Evolutionary conservation across 176 grass and related monocot genomes (phyloP), one percentile per base, ranked within the genome.

Genomic region (Musa acuminata): DNA sequence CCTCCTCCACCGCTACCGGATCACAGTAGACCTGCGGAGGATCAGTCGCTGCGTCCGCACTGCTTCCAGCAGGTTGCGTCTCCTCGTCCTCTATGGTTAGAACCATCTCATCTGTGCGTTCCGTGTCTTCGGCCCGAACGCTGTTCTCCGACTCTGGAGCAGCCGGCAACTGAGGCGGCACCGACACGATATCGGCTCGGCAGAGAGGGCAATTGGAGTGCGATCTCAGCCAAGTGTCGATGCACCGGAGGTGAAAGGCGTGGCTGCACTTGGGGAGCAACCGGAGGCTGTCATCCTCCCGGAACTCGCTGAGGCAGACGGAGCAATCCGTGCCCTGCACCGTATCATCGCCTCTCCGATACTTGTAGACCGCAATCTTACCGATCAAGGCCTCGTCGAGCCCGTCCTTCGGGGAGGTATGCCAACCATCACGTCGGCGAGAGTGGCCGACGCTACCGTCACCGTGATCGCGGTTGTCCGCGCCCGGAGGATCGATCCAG

Each of bases 181-280:
- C 17, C 9, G 43, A 25, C 67, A 21, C 43, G 20, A 70, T 70
- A 19, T 70, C 11, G 48, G 67, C 35, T 70, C 67, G 67, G 67
- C 67, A 70, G 48, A 70, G 67, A 51, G 67, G 67, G 67, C 67
- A 70, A 70, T 51, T 70, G 48, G 67, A 70, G 67, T 49, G 43
- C 8, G 43, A 70, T 6, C 19, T 70, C 75, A 97, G 84, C 94
- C 90, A 97, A 0, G 94, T 93, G 49, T 97, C 90, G 64, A 97
- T 97, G 81, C 94, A 97, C 49, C 89, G 84, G 8, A 94, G 79
- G 71, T 99, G 95, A 82, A 99, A 99, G 16, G 95, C 95, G 77
- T 99, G 95, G 80, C 95, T 87, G 78, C 95, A 99, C 82, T 87
- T 91, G 72, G 95, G 95, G 3, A 99, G 78, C 13, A 99, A 82